phyloP scores from a whole-genome alignment of 768 basidiomycete genomes.

The Termitomyces sp. region DNA sequence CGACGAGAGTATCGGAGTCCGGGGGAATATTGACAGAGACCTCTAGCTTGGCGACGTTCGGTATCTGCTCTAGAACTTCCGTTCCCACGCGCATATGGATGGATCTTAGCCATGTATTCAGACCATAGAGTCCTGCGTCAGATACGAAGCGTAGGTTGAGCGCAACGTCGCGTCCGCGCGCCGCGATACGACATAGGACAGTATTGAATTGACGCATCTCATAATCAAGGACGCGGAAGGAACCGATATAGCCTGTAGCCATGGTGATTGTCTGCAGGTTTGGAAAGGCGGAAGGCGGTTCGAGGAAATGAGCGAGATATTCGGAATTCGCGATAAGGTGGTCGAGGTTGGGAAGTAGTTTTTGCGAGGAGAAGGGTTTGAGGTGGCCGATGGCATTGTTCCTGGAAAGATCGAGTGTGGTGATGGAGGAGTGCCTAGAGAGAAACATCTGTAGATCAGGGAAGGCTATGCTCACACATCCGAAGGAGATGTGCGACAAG shows the following conservation, averaged over 20 bases:
- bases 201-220: not conserved
- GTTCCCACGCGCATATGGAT: not conserved
- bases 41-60: slow-evolving; percentile 1
- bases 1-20: not conserved
- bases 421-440: slow-evolving; percentile 16
- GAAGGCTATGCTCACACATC: slow-evolving; percentile 11
- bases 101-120: not conserved
- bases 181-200: slow-evolving; percentile 2
- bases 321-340: slow-evolving; percentile 8
- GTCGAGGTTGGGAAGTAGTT: slow-evolving; percentile 8
- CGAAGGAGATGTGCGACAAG: slow-evolving; percentile 11
- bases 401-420: slow-evolving; percentile 13
- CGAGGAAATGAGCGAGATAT: slow-evolving; percentile 9
- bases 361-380: slow-evolving; percentile 1
- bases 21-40: slow-evolving; percentile 2
- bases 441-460: slow-evolving; percentile 17
- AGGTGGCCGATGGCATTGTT: slow-evolving; percentile 8
- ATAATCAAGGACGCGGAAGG: not conserved
- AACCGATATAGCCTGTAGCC: not conserved
- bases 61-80: not conserved
- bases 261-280: slow-evolving; percentile 1
- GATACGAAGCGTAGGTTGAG: slow-evolving; percentile 7
- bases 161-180: not conserved
- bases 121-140: not conserved
- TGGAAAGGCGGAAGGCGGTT: slow-evolving; percentile 5